Conservation (phyloP, 768 basidiomycete species). For the Naganishia vaughanmartiniae region DNA sequence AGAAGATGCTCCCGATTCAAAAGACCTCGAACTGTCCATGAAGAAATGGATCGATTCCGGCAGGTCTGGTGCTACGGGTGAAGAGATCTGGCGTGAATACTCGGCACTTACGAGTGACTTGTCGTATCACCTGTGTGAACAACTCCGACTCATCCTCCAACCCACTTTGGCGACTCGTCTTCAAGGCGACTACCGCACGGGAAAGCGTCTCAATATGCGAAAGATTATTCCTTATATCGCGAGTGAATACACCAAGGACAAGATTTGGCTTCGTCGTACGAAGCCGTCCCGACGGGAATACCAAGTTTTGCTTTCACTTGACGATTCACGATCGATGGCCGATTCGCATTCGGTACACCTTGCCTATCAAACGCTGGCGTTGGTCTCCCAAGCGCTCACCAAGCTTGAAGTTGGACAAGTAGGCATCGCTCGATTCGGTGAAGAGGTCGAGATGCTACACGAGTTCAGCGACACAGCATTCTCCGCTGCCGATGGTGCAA, state of each 20-base stretch:
- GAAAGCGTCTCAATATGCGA: conserved; percentile 97
- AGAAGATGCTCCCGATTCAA: conserved; percentile 33
- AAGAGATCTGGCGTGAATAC: conserved; percentile 87
- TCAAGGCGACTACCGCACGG: conserved; percentile 94
- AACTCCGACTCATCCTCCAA: conserved; percentile 90
- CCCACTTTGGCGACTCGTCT: conserved; percentile 90
- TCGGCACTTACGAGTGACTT: conserved; percentile 85
- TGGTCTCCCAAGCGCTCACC: conserved; percentile 84
- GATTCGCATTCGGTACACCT: conserved; percentile 88
- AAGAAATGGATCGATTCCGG: conserved; percentile 64
- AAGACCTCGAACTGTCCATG: conserved; percentile 59
- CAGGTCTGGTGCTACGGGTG: conserved; percentile 61
- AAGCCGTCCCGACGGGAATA: conserved; percentile 92
- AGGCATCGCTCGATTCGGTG: conserved; percentile 84
- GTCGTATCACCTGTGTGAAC: conserved; percentile 88
- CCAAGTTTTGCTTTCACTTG: conserved; percentile 87
- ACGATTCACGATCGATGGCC: conserved; percentile 96
- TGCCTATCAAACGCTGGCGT: conserved; percentile 85
- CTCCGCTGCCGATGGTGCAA: conserved; percentile 73
- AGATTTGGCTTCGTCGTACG: conserved; percentile 95
- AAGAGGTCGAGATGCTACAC: conserved; percentile 80
- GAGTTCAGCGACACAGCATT: conserved; percentile 60
- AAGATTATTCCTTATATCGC: conserved; percentile 98
- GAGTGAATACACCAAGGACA: conserved; percentile 98
- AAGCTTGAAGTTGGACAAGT: conserved; percentile 95